Conservation (phyloP, 208 protist genomes). For the Leptomonas pyrrhocoris region DNA sequence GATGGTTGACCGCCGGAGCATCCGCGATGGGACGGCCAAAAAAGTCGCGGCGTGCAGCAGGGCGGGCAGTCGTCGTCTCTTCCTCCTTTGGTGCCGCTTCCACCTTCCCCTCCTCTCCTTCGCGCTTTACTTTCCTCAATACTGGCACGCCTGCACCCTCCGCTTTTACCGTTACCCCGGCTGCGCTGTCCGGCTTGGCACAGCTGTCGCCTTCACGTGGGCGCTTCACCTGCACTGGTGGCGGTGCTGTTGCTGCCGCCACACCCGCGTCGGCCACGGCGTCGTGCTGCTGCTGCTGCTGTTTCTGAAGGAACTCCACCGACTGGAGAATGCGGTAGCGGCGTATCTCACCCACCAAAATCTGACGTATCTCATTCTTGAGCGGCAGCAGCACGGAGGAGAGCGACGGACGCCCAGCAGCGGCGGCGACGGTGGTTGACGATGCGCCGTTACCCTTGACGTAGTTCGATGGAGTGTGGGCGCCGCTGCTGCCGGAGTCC, state of each 20-base stretch:
- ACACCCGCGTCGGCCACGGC: neutral
- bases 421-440: neutral
- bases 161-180: neutral
- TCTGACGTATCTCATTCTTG: constrained; percentile 49
- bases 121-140: constrained; percentile 6
- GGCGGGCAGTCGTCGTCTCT: neutral
- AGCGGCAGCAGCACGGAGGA: constrained; percentile 38
- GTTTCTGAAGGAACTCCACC: constrained; percentile 14
- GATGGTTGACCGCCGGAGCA: neutral
- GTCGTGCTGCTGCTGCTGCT: neutral
- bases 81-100: no score
- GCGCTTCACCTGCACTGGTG: neutral
- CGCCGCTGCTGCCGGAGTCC: neutral
- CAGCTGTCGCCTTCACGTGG: neutral
- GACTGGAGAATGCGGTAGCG: constrained; percentile 41
- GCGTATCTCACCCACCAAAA: constrained; percentile 53
- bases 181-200: neutral
- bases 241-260: neutral
- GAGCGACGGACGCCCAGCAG: neutral
- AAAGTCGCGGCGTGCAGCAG: constrained; percentile 55
- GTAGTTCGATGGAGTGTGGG: neutral
- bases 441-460: neutral
- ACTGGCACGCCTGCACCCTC: neutral
- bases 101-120: neutral
- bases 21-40: constrained; percentile 63